Evolutionary conservation across 768 basidiomycete genomes (phyloP).

Genomic region (Lactarius sp.): DNA sequence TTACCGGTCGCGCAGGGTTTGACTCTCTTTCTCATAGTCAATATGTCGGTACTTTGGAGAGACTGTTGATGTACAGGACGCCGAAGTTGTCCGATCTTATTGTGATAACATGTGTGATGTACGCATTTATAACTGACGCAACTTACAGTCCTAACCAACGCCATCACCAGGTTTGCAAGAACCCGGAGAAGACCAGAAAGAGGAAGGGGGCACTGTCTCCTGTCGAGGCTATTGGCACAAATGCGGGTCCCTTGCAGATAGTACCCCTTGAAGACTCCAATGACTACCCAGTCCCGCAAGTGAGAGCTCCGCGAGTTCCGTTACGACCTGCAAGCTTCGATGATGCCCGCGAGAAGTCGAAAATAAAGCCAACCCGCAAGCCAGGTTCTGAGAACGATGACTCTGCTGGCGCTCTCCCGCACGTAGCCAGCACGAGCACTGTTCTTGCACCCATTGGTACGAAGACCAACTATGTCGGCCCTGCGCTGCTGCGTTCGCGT

Average conservation of each 20-base stretch:
- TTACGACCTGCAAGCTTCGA: neutral
- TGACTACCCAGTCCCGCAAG: constrained; percentile 21
- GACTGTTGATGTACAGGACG: constrained; percentile 45
- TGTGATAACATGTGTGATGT: constrained; percentile 84
- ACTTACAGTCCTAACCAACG: neutral
- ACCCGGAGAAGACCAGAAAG: constrained; percentile 57
- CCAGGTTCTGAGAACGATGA: neutral
- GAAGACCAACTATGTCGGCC: constrained; percentile 21
- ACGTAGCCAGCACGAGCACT: constrained; percentile 19
- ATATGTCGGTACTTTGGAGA: constrained; percentile 85
- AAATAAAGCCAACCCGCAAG: neutral
- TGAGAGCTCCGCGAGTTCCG: neutral
- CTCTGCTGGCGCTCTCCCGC: neutral
- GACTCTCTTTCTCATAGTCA: constrained; percentile 37
- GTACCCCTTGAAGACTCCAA: constrained; percentile 31
- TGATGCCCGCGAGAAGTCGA: neutral
- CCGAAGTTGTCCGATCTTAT: constrained; percentile 42
- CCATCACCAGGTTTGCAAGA: constrained; percentile 62
- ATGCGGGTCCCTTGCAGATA: constrained; percentile 20
- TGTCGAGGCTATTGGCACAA: constrained; percentile 32
- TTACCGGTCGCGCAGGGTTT: neutral
- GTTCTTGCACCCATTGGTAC: constrained; percentile 21
- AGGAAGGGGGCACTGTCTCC: constrained; percentile 48
- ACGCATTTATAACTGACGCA: constrained; percentile 5
- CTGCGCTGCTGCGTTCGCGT: constrained; percentile 22